Evolutionary conservation across 345 rosid species (phyloP).

Genomic region (Rhodomyrtus tomentosa): DNA sequence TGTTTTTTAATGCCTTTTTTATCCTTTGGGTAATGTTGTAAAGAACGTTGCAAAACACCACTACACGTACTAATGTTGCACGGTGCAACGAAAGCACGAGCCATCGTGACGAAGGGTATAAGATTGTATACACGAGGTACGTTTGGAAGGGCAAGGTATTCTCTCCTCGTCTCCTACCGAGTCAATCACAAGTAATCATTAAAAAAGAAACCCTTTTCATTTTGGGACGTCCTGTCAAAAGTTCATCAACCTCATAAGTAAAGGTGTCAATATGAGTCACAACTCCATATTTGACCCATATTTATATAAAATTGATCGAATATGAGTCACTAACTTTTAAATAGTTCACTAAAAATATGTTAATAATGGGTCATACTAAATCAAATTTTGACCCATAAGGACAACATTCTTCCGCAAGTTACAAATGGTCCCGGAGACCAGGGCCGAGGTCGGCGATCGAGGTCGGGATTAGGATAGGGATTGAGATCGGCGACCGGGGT

Average conservation of each 20-base stretch:
- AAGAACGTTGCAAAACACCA: neutral
- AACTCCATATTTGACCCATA: no score
- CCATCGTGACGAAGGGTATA: neutral
- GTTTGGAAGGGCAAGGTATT: neutral
- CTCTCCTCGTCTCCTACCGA: neutral
- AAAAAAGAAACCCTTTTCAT: neutral
- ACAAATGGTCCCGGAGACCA: no score
- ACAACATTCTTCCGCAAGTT: no score
- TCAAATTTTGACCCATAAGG: no score
- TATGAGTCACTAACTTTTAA: no score
- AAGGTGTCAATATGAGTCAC: no score
- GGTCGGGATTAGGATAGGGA: no score
- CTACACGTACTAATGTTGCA: neutral
- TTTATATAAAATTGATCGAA: no score
- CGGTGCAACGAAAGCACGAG: neutral
- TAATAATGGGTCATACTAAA: no score
- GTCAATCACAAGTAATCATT: neutral
- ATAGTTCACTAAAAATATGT: no score
- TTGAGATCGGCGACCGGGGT: no score
- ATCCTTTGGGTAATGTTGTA: neutral
- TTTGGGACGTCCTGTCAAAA: neutral
- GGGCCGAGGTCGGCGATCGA: no score
- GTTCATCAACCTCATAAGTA: neutral
- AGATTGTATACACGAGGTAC: neutral
- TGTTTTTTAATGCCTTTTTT: neutral